phyloP scores from a whole-genome alignment of 2,329 filamentous ascomycete genomes.

The Macrophomina tecta region DNA sequence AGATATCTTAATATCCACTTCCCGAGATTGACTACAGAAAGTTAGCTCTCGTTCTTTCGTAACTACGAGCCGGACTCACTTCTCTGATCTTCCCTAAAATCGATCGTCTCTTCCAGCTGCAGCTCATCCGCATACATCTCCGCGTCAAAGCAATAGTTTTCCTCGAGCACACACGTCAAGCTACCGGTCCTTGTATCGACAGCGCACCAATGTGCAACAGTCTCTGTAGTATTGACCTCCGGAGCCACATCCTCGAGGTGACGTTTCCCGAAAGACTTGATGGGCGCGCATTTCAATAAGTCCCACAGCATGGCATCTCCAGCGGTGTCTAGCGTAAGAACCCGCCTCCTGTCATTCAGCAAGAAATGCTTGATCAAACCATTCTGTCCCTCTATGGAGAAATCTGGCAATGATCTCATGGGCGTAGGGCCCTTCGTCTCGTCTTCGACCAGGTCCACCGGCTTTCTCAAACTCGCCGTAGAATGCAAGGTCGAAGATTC shows the following conservation, averaged over 20 bases:
- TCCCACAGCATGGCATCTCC: conserved; percentile 97
- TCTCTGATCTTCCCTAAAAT: conserved; percentile 91
- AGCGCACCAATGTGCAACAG: conserved; percentile 93
- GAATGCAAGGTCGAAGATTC: conserved; percentile 63
- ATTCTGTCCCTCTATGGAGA: conserved; percentile 85
- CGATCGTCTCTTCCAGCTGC: conserved; percentile 71
- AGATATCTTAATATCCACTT: conserved; percentile 96
- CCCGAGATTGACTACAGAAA: conserved; percentile 80
- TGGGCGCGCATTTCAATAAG: conserved; percentile 83
- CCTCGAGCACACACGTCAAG: conserved; percentile 87
- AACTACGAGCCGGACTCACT: conserved; percentile 61
- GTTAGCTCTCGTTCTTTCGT: conserved; percentile 30
- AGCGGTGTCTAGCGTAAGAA: conserved; percentile 90
- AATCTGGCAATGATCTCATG: conserved; percentile 53
- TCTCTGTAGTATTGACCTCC: conserved; percentile 84
- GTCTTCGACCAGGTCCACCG: conserved; percentile 61
- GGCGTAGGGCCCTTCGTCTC: conserved; percentile 56
- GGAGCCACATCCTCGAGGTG: conserved; percentile 91
- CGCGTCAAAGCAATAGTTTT: conserved; percentile 95
- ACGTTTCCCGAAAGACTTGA: conserved; percentile 91
- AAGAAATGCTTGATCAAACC: conserved; percentile 92
- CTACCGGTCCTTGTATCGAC: conserved; percentile 93
- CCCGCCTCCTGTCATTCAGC: conserved; percentile 86
- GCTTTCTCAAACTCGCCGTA: conserved; percentile 59
- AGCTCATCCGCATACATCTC: conserved; percentile 96